A percentile compares a stretch with the other conserved stretches of the same genome.
Conservation (phyloP, 805 yeast species). For the Teunomyces panamensis region DNA sequence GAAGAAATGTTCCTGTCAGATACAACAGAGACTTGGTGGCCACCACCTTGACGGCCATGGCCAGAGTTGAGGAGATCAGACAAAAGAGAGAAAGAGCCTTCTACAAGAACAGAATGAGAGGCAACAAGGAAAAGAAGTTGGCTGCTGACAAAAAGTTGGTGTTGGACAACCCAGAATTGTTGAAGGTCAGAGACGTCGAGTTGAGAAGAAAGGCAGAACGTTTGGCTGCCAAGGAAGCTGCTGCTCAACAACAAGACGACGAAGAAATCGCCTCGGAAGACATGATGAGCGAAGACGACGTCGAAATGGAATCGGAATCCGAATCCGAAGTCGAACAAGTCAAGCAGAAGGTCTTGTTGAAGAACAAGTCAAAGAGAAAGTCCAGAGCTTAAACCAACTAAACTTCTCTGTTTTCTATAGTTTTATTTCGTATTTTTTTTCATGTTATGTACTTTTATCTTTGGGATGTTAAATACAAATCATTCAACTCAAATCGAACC, state of each 20-base stretch:
- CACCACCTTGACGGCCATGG: constrained; percentile 92
- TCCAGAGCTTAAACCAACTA: constrained; percentile 13
- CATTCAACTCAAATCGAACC: constrained; percentile 62
- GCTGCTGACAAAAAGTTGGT: constrained; percentile 86
- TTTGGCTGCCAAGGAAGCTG: constrained; percentile 57
- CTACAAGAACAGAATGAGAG: constrained; percentile 99
- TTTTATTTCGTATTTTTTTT: not conserved
- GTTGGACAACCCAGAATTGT: constrained; percentile 81
- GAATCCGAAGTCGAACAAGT: constrained; percentile 45
- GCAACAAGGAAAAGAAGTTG: constrained; percentile 84
- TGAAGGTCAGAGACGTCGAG: constrained; percentile 93
- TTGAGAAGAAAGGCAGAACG: constrained; percentile 72
- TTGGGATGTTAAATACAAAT: constrained; percentile 2
- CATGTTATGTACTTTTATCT: constrained; percentile 4
- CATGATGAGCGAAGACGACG: constrained; percentile 27
- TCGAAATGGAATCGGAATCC: constrained; percentile 41
- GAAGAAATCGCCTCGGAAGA: constrained; percentile 44
- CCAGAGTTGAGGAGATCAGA: constrained; percentile 93
- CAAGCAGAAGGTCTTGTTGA: constrained; percentile 58
- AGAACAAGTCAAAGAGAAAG: constrained; percentile 64
- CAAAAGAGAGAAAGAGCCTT: constrained; percentile 95
- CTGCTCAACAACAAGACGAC: constrained; percentile 43
- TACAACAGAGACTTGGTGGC: constrained; percentile 95
- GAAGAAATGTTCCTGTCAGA: constrained; percentile 97
- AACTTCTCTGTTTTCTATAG: not conserved